phyloP scores from a whole-genome alignment of 2,329 filamentous ascomycete genomes.

The Aureobasidium sp. region DNA sequence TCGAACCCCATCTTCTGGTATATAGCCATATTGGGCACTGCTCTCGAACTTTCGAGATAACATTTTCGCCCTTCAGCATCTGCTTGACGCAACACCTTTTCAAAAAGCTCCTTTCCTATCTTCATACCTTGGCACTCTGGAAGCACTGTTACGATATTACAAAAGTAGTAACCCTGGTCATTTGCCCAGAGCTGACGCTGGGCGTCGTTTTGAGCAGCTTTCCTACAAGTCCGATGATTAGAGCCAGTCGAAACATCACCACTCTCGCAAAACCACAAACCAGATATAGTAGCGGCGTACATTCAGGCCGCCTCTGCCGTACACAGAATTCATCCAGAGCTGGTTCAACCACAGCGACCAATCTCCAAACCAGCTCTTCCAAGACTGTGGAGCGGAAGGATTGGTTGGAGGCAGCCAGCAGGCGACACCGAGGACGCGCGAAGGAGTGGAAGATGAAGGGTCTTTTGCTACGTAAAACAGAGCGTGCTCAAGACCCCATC shows the following conservation, averaged over 20 bases:
- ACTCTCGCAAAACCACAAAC: slow-evolving; percentile 23
- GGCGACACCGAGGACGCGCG: slow-evolving; percentile 57
- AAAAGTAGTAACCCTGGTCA: slow-evolving; percentile 62
- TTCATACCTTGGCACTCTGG: slow-evolving; percentile 59
- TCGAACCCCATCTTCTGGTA: slow-evolving; percentile 63
- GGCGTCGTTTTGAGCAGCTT: slow-evolving; percentile 53
- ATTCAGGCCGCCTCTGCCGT: slow-evolving; percentile 61
- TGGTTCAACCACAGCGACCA: slow-evolving; percentile 62
- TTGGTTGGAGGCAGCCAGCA: slow-evolving; percentile 59
- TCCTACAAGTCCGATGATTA: slow-evolving; percentile 26
- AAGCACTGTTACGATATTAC: slow-evolving; percentile 64
- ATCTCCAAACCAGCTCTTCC: slow-evolving; percentile 48
- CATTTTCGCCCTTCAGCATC: slow-evolving; percentile 57
- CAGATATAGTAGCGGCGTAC: slow-evolving; percentile 64
- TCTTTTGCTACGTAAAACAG: slow-evolving; percentile 64
- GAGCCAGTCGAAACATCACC: not conserved
- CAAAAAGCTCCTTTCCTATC: slow-evolving; percentile 57
- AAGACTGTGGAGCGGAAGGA: slow-evolving; percentile 42
- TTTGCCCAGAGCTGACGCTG: slow-evolving; percentile 58
- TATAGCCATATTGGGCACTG: slow-evolving; percentile 60
- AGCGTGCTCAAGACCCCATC: slow-evolving; percentile 61
- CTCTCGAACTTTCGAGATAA: slow-evolving; percentile 63
- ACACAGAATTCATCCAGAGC: slow-evolving; percentile 57
- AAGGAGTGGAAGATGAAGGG: slow-evolving; percentile 30
- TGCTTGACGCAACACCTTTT: slow-evolving; percentile 53